Percentiles rank a stretch among this genome's conserved stretches.
Evolutionary conservation across 2,329 filamentous ascomycete genomes (phyloP).

Genomic region (Nemania abortiva): DNA sequence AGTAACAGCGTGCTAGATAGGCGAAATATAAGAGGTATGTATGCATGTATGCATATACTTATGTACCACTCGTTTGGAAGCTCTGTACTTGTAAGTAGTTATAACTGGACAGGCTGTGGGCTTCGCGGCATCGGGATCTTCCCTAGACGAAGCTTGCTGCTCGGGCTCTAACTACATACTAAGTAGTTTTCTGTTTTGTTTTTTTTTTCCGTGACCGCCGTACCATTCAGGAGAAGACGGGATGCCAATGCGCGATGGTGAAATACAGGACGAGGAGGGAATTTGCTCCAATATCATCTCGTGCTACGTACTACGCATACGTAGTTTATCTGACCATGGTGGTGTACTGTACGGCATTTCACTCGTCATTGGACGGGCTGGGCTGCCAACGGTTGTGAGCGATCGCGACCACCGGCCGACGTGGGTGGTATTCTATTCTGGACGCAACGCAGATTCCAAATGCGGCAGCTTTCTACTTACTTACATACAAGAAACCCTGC

Average conservation of each 20-base stretch:
- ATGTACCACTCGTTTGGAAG: constrained; percentile 29
- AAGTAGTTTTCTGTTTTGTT: not conserved
- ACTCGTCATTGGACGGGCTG: constrained; percentile 10
- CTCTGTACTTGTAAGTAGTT: not conserved
- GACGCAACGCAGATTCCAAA: constrained; percentile 25
- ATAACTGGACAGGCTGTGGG: not conserved
- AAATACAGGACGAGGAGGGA: not conserved
- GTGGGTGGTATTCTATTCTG: constrained; percentile 26
- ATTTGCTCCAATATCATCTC: constrained; percentile 1
- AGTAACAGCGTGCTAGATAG: not conserved
- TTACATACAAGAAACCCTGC: constrained; percentile 17
- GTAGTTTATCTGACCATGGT: not conserved
- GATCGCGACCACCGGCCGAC: not conserved
- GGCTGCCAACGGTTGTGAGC: constrained; percentile 11
- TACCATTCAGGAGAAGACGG: not conserved
- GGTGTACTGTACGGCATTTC: not conserved
- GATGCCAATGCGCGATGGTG: constrained; percentile 4
- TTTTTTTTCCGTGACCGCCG: not conserved
- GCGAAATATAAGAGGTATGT: not conserved
- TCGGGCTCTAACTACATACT: not conserved
- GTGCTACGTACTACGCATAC: not conserved
- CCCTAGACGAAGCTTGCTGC: constrained; percentile 8
- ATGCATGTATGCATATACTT: no score
- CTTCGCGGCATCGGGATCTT: not conserved
- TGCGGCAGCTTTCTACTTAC: constrained; percentile 32